Conservation (phyloP, 2,329 filamentous ascomycete species). For the Xylaria sp. region DNA sequence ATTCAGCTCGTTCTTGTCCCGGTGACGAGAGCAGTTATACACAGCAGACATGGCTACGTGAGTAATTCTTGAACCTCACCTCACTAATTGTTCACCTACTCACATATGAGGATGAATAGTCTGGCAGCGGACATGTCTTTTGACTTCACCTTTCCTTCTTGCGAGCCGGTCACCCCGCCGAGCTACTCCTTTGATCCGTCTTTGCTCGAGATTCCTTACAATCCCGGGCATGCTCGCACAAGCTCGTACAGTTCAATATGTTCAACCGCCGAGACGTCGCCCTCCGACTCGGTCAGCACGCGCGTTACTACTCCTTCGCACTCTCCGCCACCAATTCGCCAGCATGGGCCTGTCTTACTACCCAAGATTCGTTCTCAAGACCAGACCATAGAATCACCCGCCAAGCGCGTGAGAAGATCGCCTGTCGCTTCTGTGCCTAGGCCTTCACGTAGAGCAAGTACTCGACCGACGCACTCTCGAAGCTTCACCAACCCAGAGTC, state of each 20-base stretch:
- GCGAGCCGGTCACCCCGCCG: slow-evolving; percentile 62
- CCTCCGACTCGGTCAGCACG: slow-evolving; percentile 73
- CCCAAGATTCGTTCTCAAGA: slow-evolving; percentile 90
- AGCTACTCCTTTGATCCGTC: slow-evolving; percentile 67
- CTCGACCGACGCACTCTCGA: slow-evolving; percentile 62
- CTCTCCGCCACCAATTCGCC: slow-evolving; percentile 75
- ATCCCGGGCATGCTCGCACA: slow-evolving; percentile 68
- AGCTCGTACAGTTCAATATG: slow-evolving; percentile 74
- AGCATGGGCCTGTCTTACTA: slow-evolving; percentile 81
- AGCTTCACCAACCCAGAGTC: slow-evolving; percentile 72
- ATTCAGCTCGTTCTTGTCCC: slow-evolving; percentile 46
- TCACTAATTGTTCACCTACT: slow-evolving; percentile 40
- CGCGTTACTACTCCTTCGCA: slow-evolving; percentile 74
- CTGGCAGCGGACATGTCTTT: slow-evolving; percentile 71
- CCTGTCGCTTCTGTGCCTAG: slow-evolving; percentile 56
- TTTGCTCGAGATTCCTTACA: slow-evolving; percentile 66
- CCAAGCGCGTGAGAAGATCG: slow-evolving; percentile 69
- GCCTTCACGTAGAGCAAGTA: slow-evolving; percentile 49
- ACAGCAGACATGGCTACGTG: slow-evolving; percentile 57
- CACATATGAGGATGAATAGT: slow-evolving; percentile 54
- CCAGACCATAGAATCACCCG: slow-evolving; percentile 71
- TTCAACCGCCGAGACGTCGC: slow-evolving; percentile 71
- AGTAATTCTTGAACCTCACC: slow-evolving; percentile 42
- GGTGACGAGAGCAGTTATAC: slow-evolving; percentile 43
- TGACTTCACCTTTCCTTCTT: slow-evolving; percentile 68